A percentile compares a stretch with the other conserved stretches of the same genome.
Conservation (phyloP, 2,329 filamentous ascomycete species). For the Westerdykella sp. region DNA sequence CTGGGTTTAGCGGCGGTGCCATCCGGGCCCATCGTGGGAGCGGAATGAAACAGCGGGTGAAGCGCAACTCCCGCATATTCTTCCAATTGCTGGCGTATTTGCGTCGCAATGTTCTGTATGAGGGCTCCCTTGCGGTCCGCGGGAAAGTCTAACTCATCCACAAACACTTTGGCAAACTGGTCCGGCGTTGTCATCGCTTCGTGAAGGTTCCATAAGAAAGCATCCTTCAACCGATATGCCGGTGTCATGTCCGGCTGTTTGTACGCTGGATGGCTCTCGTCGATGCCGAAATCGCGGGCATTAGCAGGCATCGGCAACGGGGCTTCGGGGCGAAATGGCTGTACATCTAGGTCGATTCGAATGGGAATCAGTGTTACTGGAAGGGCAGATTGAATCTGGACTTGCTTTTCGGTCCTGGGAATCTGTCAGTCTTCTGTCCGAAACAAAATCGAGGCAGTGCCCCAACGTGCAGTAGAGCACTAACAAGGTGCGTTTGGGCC, state of each 20-base stretch:
- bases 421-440: slow-evolving; percentile 3
- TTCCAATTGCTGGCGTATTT: slow-evolving; percentile 90
- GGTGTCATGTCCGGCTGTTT: slow-evolving; percentile 71
- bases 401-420: slow-evolving; percentile 52
- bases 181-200: slow-evolving; percentile 92
- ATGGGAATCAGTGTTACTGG: slow-evolving; percentile 91
- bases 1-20: slow-evolving; percentile 20
- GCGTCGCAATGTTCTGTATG: slow-evolving; percentile 77
- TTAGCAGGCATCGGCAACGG: slow-evolving; percentile 60
- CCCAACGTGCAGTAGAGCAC: slow-evolving; percentile 28
- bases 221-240: slow-evolving; percentile 83
- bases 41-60: slow-evolving; percentile 81
- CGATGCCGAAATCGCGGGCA: slow-evolving; percentile 52
- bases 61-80: slow-evolving; percentile 93
- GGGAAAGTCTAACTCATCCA: slow-evolving; percentile 88
- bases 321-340: slow-evolving; percentile 63
- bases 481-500: slow-evolving; percentile 48
- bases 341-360: slow-evolving; percentile 89
- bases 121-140: slow-evolving; percentile 57
- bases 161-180: slow-evolving; percentile 84
- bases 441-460: too few species aligned
- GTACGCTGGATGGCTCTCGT: slow-evolving; percentile 72
- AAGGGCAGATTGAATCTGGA: slow-evolving; percentile 63
- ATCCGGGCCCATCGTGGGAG: slow-evolving; percentile 24
- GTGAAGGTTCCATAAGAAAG: slow-evolving; percentile 97